phyloP scores from a whole-genome alignment of 2,329 filamentous ascomycete species.

The Daldinia sp. region DNA sequence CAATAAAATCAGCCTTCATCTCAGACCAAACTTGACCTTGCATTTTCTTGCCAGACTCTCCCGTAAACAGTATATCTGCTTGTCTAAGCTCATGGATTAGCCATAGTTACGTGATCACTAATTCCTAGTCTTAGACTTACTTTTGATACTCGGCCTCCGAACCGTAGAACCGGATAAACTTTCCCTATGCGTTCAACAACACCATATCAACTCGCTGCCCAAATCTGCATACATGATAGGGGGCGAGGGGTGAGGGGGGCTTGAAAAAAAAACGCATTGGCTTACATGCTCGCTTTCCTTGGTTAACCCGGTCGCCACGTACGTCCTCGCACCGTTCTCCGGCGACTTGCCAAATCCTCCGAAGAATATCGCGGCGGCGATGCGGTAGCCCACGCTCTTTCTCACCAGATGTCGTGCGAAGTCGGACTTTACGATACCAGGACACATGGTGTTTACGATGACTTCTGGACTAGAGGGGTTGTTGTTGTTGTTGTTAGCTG shows the following conservation, averaged over 20 bases:
- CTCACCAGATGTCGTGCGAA: constrained; percentile 35
- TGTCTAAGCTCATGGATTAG: background rate
- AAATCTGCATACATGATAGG: background rate
- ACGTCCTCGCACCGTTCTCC: constrained; percentile 46
- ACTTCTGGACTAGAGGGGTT: constrained; percentile 45
- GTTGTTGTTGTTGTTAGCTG: constrained; percentile 4
- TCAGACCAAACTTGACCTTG: constrained; percentile 45
- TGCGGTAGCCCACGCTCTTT: constrained; percentile 18
- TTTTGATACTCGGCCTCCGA: constrained; percentile 40
- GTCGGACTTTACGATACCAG: constrained; percentile 45
- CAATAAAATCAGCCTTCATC: constrained; percentile 43
- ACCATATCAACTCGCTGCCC: background rate
- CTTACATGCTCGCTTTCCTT: constrained; percentile 47
- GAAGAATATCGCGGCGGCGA: constrained; percentile 31
- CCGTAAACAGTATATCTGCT: constrained; percentile 31
- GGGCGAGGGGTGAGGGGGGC: background rate
- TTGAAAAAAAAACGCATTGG: background rate
- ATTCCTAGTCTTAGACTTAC: constrained; percentile 27
- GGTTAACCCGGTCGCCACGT: constrained; percentile 40
- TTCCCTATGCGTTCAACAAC: background rate
- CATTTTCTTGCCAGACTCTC: constrained; percentile 39
- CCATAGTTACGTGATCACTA: background rate
- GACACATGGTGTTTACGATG: constrained; percentile 49
- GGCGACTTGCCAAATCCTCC: constrained; percentile 45
- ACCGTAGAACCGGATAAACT: constrained; percentile 47